Base-by-base conservation (phyloP, 169 alveolate species). In the Plasmodium coatneyi region DNA sequence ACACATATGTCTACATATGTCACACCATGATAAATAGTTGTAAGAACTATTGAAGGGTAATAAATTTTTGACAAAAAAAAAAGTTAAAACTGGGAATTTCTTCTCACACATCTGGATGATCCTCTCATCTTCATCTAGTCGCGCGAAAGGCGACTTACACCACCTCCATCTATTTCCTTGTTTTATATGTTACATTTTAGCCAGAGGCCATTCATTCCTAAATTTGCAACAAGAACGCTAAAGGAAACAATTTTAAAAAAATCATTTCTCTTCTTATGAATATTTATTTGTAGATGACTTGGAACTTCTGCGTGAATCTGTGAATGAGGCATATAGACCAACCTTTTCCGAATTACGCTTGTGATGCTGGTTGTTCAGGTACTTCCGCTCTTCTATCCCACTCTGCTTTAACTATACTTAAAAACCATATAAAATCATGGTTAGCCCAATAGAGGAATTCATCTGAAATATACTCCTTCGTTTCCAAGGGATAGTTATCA, bases 361-460 rank as follows among this genome's bases (percentile, higher is more conserved):
- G 72, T 56, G 16, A 9, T 4, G 5, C 10, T 56, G 22, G 72
- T 0, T 9, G 7, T n/a, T 22, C 72, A 56, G 5, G 22, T n/a
- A 22, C 0, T n/a, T 56, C 34, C 22, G 16, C 72, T 76, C 83
- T 76, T 19, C 22, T 76, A 76, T 76, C 83, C 83, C 83, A 76
- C 46, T 76, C 46, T 34, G 39, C 83, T 36, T 39, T 76, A 76
- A 76, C 83, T 76, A 76, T 25, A 25, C 83, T 76, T 76, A 76
- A 39, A 76, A 76, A 76, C n/a, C 56, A 76, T 32, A 76, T 76
- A 76, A 76, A 76, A 76, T 76, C 83, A 76, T 76, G 41, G 60
- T 76, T 14, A n/a, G 83, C 83, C 49, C 32, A 76, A 32, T 76
- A 2, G 1, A 76, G 83, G 83, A 32, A 76, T 76, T 76, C 83